A percentile compares a stretch with the other conserved stretches of the same genome.
Conservation (phyloP, 202 grass and related monocot species). For the Zizania palustris region DNA sequence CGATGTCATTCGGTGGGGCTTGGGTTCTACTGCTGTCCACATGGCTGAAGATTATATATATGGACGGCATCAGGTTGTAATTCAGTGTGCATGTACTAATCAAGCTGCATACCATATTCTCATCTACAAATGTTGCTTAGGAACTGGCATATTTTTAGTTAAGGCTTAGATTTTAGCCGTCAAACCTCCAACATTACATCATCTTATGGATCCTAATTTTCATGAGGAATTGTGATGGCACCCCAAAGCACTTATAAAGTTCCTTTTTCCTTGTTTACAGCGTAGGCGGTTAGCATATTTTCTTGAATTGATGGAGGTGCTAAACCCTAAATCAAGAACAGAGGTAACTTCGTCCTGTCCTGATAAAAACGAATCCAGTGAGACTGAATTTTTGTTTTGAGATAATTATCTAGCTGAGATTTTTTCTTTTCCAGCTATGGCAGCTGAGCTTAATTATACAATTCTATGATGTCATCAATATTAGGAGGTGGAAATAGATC, state of each 20-base stretch:
- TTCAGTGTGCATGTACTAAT: constrained; percentile 23
- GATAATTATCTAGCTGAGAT: not conserved
- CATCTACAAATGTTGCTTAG: constrained; percentile 8
- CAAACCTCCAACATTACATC: not conserved
- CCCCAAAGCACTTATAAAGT: constrained; percentile 29
- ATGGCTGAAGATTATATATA: constrained; percentile 99
- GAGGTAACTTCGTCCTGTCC: constrained; percentile 54
- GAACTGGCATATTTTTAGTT: constrained; percentile 7
- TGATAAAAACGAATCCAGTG: constrained; percentile 29
- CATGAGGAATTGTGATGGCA: not conserved
- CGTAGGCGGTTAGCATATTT: constrained; percentile 82
- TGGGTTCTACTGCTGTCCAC: constrained; percentile 86
- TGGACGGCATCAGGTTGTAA: constrained; percentile 72
- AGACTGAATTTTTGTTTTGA: constrained; percentile 27
- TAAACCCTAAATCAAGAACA: constrained; percentile 68
- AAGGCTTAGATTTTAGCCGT: constrained; percentile 11
- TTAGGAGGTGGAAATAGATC: not conserved
- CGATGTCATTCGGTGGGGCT: constrained; percentile 70
- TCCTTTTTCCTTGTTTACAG: constrained; percentile 58
- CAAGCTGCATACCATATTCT: constrained; percentile 28
- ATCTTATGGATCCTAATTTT: constrained; percentile 16
- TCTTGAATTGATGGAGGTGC: constrained; percentile 86
- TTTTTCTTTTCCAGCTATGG: not conserved
- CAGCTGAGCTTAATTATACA: constrained; percentile 6
- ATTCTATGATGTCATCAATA: not conserved